phyloP scores from a whole-genome alignment of 2,329 filamentous ascomycete species.

The Sporothrix humicola region DNA sequence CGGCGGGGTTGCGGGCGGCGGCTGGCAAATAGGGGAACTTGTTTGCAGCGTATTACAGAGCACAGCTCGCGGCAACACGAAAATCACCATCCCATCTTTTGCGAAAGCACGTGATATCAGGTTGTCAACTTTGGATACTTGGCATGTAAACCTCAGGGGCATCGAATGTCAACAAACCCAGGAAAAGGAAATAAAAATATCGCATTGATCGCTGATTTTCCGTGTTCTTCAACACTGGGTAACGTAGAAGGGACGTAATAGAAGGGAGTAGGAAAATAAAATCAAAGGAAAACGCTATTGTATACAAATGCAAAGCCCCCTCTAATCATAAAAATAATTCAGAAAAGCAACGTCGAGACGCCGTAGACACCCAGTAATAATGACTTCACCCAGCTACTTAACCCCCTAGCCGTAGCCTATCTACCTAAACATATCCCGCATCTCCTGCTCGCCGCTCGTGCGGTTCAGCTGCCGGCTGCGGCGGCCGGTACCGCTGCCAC shows the following conservation, averaged over 20 bases:
- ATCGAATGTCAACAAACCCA: background rate
- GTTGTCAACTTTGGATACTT: background rate
- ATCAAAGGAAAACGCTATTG: slow-evolving; percentile 9
- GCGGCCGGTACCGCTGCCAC: slow-evolving; percentile 10
- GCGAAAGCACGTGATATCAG: slow-evolving; percentile 24
- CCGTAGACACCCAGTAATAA: background rate
- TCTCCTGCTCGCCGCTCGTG: slow-evolving; percentile 35
- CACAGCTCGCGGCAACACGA: slow-evolving; percentile 7
- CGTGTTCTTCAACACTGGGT: too few relatives aligned
- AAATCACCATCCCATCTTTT: background rate
- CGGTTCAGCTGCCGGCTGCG: slow-evolving; percentile 30
- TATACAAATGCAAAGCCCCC: slow-evolving; percentile 12
- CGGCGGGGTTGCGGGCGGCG: slow-evolving; percentile 14
- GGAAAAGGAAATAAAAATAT: background rate
- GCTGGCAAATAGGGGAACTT: background rate
- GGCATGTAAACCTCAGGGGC: background rate
- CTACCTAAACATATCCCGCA: slow-evolving; percentile 36
- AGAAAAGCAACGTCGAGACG: background rate
- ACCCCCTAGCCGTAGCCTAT: too few relatives aligned
- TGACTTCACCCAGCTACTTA: background rate
- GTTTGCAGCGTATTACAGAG: too few relatives aligned
- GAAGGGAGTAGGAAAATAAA: background rate
- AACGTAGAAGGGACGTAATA: background rate
- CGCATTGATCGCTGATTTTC: background rate
- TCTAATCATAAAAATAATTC: slow-evolving; percentile 17